Base-by-base conservation (phyloP, 805 yeast genomes). In the Kodamaea neixiangensis region DNA sequence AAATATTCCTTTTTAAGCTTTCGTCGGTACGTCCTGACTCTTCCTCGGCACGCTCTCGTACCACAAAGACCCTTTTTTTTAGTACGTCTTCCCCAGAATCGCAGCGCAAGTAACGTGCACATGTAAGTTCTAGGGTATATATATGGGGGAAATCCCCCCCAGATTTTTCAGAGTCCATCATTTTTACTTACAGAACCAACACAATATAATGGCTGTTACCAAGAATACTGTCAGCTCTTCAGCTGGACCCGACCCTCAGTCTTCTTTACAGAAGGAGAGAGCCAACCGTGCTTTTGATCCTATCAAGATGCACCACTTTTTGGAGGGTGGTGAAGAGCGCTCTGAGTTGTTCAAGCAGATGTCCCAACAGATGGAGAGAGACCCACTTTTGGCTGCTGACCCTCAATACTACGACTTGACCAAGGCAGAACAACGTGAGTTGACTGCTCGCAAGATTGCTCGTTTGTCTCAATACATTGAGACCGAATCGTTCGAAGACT, bases 391-490 rank as follows among this genome's bases (percentile, higher is more conserved):
- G 50, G 75, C 78, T 37, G 76, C 83, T 1, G 75, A 76, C 35
- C 71, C 82, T 4, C 63, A 72, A 33, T 81, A 79, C 64, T 87
- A 85, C 62, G 90, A 86, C 54, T 63, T 74, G 55, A 70, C 76
- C 35, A 85, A 82, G 62, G 70, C 63, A 1, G 72, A 83, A 60
- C 82, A 83, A 62, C 77, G 93, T 55, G 85, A 78, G 57, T 59
- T 75, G 31, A 80, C 88, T 1, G 88, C 85, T 6, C 59, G 66
- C 35, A 86, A 83, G 64, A 85, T 87, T 54, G 80, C 77, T 49
- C 76, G 89, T 56, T 64, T 87, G 59, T 71, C 89, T 5, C 68
- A 75, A 35, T 87, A 85, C 64, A 76, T 85, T 67, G 93, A 80
- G 72, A 71, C 46, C 55, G 74, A 67, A 44, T 55, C 68, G 29